Conservation (phyloP, 2,329 filamentous ascomycete genomes). For the Epichloe elymi region DNA sequence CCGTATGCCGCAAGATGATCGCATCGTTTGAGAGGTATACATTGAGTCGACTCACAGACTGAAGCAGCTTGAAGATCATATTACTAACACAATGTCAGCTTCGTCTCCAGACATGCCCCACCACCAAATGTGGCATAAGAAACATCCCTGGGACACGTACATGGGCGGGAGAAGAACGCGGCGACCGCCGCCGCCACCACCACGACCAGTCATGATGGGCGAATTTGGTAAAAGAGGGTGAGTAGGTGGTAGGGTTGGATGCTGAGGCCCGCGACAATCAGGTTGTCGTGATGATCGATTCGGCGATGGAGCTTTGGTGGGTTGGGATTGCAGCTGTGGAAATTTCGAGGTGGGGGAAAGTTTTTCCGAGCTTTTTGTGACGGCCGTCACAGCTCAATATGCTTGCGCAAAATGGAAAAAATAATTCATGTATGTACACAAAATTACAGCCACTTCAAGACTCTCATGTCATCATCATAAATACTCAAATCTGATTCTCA, state of each 20-base stretch:
- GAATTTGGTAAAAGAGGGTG: not conserved
- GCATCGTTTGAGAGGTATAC: not conserved
- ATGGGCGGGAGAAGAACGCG: constrained; percentile 48
- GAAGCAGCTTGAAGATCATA: constrained; percentile 63
- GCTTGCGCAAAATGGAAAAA: too few species aligned
- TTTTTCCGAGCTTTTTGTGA: constrained; percentile 1
- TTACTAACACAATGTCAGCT: constrained; percentile 24
- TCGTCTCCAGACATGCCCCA: not conserved
- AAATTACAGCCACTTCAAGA: not conserved
- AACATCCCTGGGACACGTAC: constrained; percentile 16
- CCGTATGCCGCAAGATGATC: not conserved
- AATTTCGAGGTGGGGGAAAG: constrained; percentile 5
- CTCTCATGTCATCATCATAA: not conserved
- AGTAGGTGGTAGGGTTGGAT: not conserved
- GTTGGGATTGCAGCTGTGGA: constrained; percentile 1
- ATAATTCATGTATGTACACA: too few species aligned
- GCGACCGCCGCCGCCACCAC: constrained; percentile 45
- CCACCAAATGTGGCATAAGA: not conserved
- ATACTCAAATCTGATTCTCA: not conserved
- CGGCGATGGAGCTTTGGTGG: constrained; percentile 1
- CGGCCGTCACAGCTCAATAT: too few species aligned
- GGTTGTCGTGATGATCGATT: constrained; percentile 1
- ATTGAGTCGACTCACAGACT: constrained; percentile 27
- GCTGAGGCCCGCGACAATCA: not conserved
- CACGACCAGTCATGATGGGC: constrained; percentile 42